Evolutionary conservation across 768 basidiomycete species (phyloP).

Genomic region (Leucosporidium yakuticum): DNA sequence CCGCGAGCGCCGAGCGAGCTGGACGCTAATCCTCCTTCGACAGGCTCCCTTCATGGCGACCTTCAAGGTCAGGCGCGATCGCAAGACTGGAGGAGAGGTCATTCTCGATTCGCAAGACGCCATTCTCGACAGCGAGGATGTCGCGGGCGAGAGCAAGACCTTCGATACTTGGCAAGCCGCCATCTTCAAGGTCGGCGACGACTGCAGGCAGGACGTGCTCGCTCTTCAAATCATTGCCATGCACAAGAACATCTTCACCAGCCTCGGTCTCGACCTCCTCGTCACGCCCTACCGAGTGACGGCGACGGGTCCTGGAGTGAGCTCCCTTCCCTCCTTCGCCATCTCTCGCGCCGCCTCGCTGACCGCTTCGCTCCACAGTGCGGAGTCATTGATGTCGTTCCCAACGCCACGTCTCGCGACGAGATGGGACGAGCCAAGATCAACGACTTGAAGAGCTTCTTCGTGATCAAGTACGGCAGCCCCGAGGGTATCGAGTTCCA

Average conservation of each 20-base stretch:
- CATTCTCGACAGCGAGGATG: conserved; percentile 45
- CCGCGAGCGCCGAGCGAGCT: not conserved
- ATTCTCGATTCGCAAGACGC: conserved; percentile 29
- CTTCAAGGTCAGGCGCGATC: conserved; percentile 92
- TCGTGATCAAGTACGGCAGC: conserved; percentile 85
- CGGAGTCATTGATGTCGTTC: conserved; percentile 96
- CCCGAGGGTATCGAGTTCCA: conserved; percentile 86
- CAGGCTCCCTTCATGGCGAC: conserved; percentile 99
- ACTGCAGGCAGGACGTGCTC: conserved; percentile 96
- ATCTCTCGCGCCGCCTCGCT: not conserved
- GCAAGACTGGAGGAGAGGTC: conserved; percentile 10
- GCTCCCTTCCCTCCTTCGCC: not conserved
- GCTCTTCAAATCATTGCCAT: conserved; percentile 96
- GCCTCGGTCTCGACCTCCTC: conserved; percentile 80
- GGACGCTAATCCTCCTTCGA: not conserved
- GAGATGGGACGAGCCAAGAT: conserved; percentile 99
- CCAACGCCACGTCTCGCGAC: conserved; percentile 93
- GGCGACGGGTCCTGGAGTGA: conserved; percentile 88
- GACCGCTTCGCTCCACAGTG: conserved; percentile 55
- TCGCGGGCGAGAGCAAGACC: conserved; percentile 36
- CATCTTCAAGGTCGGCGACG: conserved; percentile 99
- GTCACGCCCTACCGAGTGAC: conserved; percentile 95
- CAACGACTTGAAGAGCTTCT: conserved; percentile 91
- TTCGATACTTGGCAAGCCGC: conserved; percentile 96
- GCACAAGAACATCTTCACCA: conserved; percentile 96